Evolutionary conservation across 1,284 basidiomycete species (phyloP).

Genomic region (Microbotryum saponariae): DNA sequence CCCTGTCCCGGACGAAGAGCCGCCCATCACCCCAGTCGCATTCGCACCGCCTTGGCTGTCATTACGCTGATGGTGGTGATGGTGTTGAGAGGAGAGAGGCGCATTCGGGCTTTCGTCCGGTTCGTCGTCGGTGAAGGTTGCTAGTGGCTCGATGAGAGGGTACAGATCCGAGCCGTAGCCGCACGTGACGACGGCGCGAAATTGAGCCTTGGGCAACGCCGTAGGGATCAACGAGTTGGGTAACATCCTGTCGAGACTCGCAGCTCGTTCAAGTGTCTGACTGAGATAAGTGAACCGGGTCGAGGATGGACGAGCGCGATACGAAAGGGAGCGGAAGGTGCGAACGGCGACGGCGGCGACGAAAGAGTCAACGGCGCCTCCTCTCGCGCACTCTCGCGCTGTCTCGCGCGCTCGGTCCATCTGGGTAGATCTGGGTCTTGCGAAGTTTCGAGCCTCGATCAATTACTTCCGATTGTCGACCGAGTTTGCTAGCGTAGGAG

Average conservation of each 20-base stretch:
- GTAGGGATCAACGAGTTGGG: constrained; percentile 17
- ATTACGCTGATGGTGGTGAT: not conserved
- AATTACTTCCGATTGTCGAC: too few species aligned
- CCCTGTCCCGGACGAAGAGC: too few species aligned
- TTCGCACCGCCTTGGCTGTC: too few species aligned
- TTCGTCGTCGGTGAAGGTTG: constrained; percentile 7
- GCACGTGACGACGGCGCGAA: constrained; percentile 19
- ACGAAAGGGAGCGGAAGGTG: not conserved
- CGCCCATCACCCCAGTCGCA: too few species aligned
- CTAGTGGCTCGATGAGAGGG: constrained; percentile 25
- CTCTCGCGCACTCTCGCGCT: too few species aligned
- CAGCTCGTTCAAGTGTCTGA: not conserved
- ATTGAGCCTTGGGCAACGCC: constrained; percentile 19
- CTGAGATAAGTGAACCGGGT: not conserved
- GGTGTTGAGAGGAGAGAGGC: not conserved
- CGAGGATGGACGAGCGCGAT: not conserved
- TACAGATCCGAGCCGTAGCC: constrained; percentile 30
- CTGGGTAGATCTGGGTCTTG: too few species aligned
- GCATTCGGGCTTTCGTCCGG: constrained; percentile 1
- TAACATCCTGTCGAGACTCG: constrained; percentile 1
- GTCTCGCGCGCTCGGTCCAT: too few species aligned
- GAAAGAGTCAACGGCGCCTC: not conserved
- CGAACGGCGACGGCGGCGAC: not conserved
- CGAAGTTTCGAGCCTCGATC: too few species aligned
- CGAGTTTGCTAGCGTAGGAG: too few species aligned